Percentiles rank a stretch among this genome's conserved stretches.
Evolutionary conservation across 176 grass and related monocot genomes (phyloP).

Genomic region (Poa pratensis): DNA sequence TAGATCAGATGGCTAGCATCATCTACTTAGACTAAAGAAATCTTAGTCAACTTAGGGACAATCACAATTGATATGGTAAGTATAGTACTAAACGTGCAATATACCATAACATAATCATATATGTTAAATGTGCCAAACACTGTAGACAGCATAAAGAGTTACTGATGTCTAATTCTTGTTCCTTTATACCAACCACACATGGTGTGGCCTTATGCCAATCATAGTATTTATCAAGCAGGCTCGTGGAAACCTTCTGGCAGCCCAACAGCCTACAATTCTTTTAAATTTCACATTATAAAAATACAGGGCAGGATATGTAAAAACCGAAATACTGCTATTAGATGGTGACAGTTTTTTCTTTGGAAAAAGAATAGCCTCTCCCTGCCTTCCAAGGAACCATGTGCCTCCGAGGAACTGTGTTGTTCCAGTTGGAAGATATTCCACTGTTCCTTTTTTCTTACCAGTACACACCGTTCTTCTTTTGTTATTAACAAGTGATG

Average conservation of each 20-base stretch:
- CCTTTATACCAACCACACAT: neutral
- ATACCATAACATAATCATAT: neutral
- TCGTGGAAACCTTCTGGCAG: neutral
- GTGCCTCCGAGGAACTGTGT: neutral
- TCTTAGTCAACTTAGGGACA: neutral
- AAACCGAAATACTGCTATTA: neutral
- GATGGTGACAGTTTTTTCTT: neutral
- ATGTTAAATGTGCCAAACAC: neutral
- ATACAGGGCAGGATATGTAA: neutral
- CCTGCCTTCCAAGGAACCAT: neutral
- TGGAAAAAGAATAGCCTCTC: neutral
- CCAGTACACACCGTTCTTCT: neutral
- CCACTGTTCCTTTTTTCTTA: neutral
- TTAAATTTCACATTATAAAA: neutral
- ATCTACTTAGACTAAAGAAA: neutral
- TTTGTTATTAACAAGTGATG: neutral
- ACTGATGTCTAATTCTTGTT: neutral
- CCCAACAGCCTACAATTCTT: neutral
- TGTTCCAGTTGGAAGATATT: neutral
- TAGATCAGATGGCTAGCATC: neutral
- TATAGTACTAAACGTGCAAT: neutral
- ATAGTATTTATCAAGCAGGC: conserved; percentile 15
- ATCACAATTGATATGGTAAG: neutral
- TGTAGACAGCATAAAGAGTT: neutral
- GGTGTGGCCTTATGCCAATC: neutral